phyloP scores from a whole-genome alignment of 345 rosid species.

The Garcia nutans region DNA sequence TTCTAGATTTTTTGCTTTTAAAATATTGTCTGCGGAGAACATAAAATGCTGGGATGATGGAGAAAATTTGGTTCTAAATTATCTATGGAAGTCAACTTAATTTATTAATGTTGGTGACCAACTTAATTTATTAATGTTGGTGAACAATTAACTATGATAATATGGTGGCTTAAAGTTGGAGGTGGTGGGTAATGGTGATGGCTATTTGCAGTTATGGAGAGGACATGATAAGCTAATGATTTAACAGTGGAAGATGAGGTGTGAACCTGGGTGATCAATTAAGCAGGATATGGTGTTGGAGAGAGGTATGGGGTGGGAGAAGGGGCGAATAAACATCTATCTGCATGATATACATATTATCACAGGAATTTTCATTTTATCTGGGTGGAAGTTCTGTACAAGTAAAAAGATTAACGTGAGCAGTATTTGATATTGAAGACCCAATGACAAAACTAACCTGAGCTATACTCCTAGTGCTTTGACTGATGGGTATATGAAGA shows the following conservation, averaged over 20 bases:
- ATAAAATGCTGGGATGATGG: neutral
- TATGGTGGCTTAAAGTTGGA: neutral
- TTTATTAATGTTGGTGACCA: neutral
- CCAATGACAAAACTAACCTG: neutral
- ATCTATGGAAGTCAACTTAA: neutral
- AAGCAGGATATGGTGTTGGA: neutral
- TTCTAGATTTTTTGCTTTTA: neutral
- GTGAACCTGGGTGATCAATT: neutral
- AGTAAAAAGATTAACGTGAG: neutral
- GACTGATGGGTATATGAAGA: neutral
- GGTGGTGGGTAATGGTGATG: neutral
- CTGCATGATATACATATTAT: neutral
- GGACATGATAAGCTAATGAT: neutral
- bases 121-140: neutral
- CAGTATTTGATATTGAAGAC: neutral
- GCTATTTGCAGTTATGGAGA: neutral
- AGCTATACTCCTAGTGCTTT: neutral
- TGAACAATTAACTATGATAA: neutral
- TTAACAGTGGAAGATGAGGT: neutral
- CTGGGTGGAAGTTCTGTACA: neutral
- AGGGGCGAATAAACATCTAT: neutral
- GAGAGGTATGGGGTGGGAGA: neutral
- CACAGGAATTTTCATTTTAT: neutral
- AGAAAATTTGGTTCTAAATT: neutral
- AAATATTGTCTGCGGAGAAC: neutral